phyloP scores from a whole-genome alignment of 2,329 filamentous ascomycete genomes.

The Sclerotinia borealis region DNA sequence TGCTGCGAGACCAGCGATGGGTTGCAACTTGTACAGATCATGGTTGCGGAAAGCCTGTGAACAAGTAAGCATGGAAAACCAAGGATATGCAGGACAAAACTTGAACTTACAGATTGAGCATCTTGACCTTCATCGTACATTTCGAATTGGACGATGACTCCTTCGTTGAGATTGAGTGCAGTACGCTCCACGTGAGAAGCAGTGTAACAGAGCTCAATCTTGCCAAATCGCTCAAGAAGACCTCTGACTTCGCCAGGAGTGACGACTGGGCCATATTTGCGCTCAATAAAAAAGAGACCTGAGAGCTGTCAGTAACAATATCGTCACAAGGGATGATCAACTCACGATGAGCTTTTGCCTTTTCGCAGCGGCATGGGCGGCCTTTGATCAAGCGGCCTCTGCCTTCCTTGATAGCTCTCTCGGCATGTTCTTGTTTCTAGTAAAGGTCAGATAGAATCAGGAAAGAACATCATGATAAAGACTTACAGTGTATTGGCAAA shows the following conservation, averaged over 20 bases:
- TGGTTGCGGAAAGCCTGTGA: conserved; percentile 28
- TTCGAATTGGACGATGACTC: conserved; percentile 44
- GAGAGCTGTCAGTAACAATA: conserved; percentile 5
- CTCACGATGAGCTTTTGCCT: conserved; percentile 53
- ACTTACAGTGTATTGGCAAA: conserved; percentile 56
- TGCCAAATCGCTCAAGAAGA: conserved; percentile 41
- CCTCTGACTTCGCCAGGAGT: conserved; percentile 39
- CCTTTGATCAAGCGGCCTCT: conserved; percentile 46
- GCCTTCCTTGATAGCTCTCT: conserved; percentile 42
- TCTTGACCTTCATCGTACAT: conserved; percentile 47
- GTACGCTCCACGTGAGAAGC: conserved; percentile 25
- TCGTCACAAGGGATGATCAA: conserved; percentile 12
- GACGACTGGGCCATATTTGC: conserved; percentile 35
- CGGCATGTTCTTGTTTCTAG: conserved; percentile 45
- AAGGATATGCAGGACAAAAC: neutral
- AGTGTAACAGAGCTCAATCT: conserved; percentile 32
- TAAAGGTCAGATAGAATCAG: conserved; percentile 23
- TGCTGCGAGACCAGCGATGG: conserved; percentile 29
- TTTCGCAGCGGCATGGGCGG: conserved; percentile 54
- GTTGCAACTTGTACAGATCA: conserved; percentile 33
- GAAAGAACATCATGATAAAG: neutral
- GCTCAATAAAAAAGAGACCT: conserved; percentile 47
- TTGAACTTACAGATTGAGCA: conserved; percentile 40
- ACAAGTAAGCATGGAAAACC: conserved; percentile 9
- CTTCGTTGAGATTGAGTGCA: conserved; percentile 28